A percentile compares a stretch with the other conserved stretches of the same genome.
Evolutionary conservation across 257 asterid genomes (phyloP).

Genomic region (Ilex aquifolium): DNA sequence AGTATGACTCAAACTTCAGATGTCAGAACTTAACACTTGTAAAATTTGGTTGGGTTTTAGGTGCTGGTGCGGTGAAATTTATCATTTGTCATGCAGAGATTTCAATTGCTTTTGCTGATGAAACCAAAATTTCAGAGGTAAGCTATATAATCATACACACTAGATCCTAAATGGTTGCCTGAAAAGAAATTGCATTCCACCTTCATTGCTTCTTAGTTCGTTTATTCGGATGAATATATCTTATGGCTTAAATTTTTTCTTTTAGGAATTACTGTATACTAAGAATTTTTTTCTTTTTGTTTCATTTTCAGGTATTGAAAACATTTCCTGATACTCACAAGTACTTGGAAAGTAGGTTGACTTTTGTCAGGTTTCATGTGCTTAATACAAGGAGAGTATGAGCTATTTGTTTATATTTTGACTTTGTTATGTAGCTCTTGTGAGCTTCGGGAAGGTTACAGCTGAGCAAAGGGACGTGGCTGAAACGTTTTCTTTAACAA

Average conservation of each 20-base stretch:
- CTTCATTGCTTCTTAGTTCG: neutral
- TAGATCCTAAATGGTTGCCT: neutral
- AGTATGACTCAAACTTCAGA: neutral
- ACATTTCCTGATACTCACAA: conserved; percentile 51
- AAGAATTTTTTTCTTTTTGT: neutral
- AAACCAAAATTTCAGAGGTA: conserved; percentile 66
- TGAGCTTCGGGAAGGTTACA: conserved; percentile 63
- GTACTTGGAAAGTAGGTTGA: conserved; percentile 55
- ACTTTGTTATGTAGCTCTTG: conserved; percentile 38
- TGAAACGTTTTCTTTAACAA: conserved; percentile 34
- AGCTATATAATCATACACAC: neutral
- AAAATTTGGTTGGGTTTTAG: conserved; percentile 26
- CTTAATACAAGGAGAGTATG: neutral
- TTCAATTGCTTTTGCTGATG: conserved; percentile 64
- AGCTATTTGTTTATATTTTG: neutral
- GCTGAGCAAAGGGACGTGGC: conserved; percentile 47
- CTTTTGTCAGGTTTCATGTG: neutral
- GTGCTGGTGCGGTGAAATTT: conserved; percentile 78
- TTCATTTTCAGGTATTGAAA: conserved; percentile 46
- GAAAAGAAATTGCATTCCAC: neutral
- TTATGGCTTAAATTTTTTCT: neutral
- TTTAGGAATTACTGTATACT: neutral
- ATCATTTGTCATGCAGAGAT: conserved; percentile 72
- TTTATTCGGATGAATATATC: neutral
- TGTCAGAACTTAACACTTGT: neutral